Evolutionary conservation across 2,329 filamentous ascomycete genomes (phyloP).

Genomic region (Ophiosphaerella korrae): DNA sequence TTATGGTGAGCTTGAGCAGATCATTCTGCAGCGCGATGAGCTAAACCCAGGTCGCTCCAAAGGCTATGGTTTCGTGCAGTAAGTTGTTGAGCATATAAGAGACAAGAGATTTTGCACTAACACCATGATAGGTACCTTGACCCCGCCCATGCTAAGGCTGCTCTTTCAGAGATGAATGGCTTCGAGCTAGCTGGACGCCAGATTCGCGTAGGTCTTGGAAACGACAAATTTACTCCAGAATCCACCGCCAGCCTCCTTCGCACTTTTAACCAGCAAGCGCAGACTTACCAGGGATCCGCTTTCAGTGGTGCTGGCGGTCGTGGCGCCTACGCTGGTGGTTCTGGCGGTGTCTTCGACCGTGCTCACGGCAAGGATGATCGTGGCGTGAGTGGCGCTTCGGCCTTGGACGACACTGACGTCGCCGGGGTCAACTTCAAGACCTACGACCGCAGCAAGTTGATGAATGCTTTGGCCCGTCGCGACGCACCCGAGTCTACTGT

Average conservation of each 20-base stretch:
- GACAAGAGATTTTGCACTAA: conserved; percentile 17
- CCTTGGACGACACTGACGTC: conserved; percentile 96
- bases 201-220: conserved; percentile 97
- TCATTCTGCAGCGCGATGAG: conserved; percentile 96
- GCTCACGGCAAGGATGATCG: conserved; percentile 90
- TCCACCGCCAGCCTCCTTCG: conserved; percentile 91
- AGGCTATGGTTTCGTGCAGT: conserved; percentile 99
- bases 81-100: conserved; percentile 51
- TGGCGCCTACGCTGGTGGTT: conserved; percentile 77
- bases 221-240: conserved; percentile 99
- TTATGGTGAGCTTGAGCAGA: conserved; percentile 96
- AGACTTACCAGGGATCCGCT: conserved; percentile 80
- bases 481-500: conserved; percentile 72
- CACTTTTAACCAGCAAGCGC: conserved; percentile 73
- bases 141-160: conserved; percentile 87
- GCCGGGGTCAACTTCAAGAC: conserved; percentile 99
- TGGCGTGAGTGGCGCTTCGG: conserved; percentile 83
- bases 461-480: conserved; percentile 91
- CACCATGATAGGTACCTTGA: conserved; percentile 77
- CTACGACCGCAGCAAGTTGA: conserved; percentile 96
- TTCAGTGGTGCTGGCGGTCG: conserved; percentile 91
- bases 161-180: conserved; percentile 98
- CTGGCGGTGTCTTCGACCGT: conserved; percentile 79
- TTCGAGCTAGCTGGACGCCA: conserved; percentile 97
- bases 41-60: conserved; percentile 62